Evolutionary conservation across 306 rosid species (phyloP).

Genomic region (Sicyos edulis): DNA sequence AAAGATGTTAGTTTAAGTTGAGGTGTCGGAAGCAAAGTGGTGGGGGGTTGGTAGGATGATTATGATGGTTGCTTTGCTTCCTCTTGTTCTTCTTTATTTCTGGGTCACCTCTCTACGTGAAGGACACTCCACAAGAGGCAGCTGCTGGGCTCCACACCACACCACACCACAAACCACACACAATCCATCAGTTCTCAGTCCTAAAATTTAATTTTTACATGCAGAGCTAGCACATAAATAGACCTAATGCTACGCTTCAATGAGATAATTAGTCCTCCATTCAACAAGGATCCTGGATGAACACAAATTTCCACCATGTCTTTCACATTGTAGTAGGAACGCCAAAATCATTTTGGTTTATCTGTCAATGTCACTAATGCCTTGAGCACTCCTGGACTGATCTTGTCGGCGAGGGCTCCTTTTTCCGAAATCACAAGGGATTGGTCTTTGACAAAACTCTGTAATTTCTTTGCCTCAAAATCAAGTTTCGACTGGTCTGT

Average conservation of each 20-base stretch:
- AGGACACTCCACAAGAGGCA: neutral
- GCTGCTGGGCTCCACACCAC: too few species aligned
- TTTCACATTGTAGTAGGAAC: neutral
- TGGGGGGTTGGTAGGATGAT: constrained; percentile 8
- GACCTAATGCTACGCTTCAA: neutral
- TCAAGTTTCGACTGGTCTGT: constrained; percentile 72
- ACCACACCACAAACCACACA: constrained; percentile 18
- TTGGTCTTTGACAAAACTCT: constrained; percentile 41
- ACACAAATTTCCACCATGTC: neutral
- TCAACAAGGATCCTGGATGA: neutral
- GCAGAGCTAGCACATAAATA: too few species aligned
- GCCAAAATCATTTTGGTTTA: constrained; percentile 44
- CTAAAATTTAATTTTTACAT: too few species aligned
- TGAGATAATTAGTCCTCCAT: neutral
- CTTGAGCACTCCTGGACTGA: neutral
- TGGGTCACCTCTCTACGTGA: neutral
- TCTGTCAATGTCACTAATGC: constrained; percentile 66
- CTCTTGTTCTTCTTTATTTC: neutral
- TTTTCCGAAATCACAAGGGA: constrained; percentile 63
- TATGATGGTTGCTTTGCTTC: constrained; percentile 22
- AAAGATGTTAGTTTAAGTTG: constrained; percentile 6
- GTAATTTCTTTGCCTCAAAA: constrained; percentile 60
- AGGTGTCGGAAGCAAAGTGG: constrained; percentile 7
- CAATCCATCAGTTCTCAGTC: neutral
- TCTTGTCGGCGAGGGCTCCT: constrained; percentile 58